Percentiles rank a stretch among this genome's conserved stretches.
Evolutionary conservation across 2,329 filamentous ascomycete genomes (phyloP).

Genomic region (Seiridium unicorne): DNA sequence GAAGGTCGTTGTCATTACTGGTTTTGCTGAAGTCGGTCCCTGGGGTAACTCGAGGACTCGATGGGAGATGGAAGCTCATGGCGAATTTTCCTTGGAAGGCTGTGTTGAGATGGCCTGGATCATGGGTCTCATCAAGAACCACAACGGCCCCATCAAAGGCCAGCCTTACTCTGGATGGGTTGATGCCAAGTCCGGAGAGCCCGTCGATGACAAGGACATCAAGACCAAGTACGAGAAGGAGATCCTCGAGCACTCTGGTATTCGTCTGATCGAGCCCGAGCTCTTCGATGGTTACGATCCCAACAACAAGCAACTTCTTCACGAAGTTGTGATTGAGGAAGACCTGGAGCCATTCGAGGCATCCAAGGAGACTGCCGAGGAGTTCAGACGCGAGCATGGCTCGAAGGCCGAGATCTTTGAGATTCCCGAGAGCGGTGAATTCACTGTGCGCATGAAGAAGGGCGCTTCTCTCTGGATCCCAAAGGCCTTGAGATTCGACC

Average conservation of each 20-base stretch:
- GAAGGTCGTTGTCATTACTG: constrained; percentile 95
- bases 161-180: constrained; percentile 97
- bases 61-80: constrained; percentile 99
- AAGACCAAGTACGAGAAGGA: constrained; percentile 97
- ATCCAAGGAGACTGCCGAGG: constrained; percentile 94
- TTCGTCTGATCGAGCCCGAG: constrained; percentile 95
- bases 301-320: constrained; percentile 96
- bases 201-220: constrained; percentile 96
- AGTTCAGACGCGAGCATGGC: constrained; percentile 95
- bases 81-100: constrained; percentile 94
- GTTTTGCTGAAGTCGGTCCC: constrained; percentile 92
- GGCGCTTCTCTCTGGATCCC: constrained; percentile 92
- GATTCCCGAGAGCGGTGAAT: constrained; percentile 90
- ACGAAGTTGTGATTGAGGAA: constrained; percentile 96
- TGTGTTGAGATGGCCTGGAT: constrained; percentile 99
- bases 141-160: constrained; percentile 94
- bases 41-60: constrained; percentile 98
- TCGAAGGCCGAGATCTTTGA: constrained; percentile 98
- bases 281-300: constrained; percentile 96
- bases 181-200: constrained; percentile 88
- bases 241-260: constrained; percentile 95
- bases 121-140: constrained; percentile 99
- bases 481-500: constrained; percentile 95
- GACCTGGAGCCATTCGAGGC: constrained; percentile 96
- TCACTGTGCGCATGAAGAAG: constrained; percentile 91